A percentile compares a stretch with the other conserved stretches of the same genome.
These are phyloP conservation scores for Fagus crenata DNA, from an alignment of 306 rosid species.

Conservation along the genomic window DNA sequence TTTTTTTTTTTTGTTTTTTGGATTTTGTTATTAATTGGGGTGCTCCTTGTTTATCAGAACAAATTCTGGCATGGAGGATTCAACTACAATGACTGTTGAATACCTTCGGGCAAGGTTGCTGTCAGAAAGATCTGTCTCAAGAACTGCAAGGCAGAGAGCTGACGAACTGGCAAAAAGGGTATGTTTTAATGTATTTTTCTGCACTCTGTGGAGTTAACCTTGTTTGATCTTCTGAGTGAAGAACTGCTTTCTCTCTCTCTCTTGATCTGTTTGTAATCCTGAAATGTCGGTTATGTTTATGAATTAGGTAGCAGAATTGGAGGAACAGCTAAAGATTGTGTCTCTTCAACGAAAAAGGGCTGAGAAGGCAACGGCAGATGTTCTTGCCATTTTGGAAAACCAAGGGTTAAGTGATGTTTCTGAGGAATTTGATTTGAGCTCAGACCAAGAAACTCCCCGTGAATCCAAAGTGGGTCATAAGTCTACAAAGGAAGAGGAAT, in stretches of 20 bases:
- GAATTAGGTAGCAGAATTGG: conserved; percentile 74
- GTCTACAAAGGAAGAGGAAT: conserved; percentile 37
- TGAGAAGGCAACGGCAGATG: conserved; percentile 90
- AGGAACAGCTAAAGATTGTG: conserved; percentile 72
- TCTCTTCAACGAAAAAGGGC: conserved; percentile 82
- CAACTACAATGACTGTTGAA: conserved; percentile 72
- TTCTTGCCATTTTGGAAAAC: conserved; percentile 84
- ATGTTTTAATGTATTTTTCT: conserved; percentile 28
- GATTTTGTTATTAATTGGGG: conserved; percentile 29
- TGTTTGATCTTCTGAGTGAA: conserved; percentile 10
- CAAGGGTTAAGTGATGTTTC: conserved; percentile 71
- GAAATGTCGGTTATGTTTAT: conserved; percentile 1
- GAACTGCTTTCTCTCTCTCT: conserved; percentile 17
- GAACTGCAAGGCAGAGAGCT: conserved; percentile 80
- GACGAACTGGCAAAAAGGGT: conserved; percentile 76
- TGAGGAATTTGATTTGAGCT: conserved; percentile 64
- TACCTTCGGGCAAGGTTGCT: conserved; percentile 86
- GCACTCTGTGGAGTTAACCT: conserved; percentile 25
- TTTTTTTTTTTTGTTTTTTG: background rate
- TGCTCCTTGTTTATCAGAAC: conserved; percentile 34
- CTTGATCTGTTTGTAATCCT: background rate
- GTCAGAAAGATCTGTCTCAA: conserved; percentile 85
- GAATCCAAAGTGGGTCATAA: conserved; percentile 55
- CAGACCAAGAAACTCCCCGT: conserved; percentile 63
- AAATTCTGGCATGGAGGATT: conserved; percentile 59